phyloP scores from a whole-genome alignment of 768 basidiomycete genomes.

The Stropharia rugosoannulata region DNA sequence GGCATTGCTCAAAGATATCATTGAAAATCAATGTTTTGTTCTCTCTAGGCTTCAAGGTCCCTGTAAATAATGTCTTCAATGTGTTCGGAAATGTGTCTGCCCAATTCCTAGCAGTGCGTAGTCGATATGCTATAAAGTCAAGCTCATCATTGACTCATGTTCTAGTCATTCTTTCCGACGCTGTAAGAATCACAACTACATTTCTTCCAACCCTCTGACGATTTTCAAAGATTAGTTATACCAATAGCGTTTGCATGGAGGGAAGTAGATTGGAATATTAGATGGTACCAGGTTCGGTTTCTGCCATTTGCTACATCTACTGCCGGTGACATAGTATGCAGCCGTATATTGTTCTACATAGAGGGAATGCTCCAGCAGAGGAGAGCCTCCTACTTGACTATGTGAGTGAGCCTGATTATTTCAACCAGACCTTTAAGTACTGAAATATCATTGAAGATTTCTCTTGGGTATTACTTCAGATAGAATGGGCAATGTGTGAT shows the following conservation, averaged over 20 bases:
- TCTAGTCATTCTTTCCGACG: conserved; percentile 60
- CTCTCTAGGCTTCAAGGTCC: conserved; percentile 53
- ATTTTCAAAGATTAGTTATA: conserved; percentile 36
- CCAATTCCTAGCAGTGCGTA: conserved; percentile 42
- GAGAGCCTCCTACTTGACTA: conserved; percentile 68
- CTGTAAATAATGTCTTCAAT: conserved; percentile 49
- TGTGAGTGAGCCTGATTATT: conserved; percentile 33
- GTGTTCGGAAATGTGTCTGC: conserved; percentile 48
- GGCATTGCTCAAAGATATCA: neutral
- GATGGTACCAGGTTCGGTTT: conserved; percentile 54
- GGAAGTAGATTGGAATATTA: conserved; percentile 51
- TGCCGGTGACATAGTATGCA: conserved; percentile 18
- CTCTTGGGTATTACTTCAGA: conserved; percentile 35
- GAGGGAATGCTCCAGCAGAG: conserved; percentile 51
- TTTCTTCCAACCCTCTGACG: neutral
- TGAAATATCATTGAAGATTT: conserved; percentile 29
- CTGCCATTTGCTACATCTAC: neutral
- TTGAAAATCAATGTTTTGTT: neutral
- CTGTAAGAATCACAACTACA: conserved; percentile 26
- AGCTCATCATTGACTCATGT: neutral
- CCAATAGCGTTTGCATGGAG: conserved; percentile 53
- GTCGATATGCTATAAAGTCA: neutral
- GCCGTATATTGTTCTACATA: conserved; percentile 62
- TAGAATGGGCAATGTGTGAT: neutral
- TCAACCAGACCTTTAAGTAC: neutral